Evolutionary conservation across 345 rosid genomes (phyloP), one percentile per base, ranked within the genome.

Genomic region (Rubroshorea leprosula): DNA sequence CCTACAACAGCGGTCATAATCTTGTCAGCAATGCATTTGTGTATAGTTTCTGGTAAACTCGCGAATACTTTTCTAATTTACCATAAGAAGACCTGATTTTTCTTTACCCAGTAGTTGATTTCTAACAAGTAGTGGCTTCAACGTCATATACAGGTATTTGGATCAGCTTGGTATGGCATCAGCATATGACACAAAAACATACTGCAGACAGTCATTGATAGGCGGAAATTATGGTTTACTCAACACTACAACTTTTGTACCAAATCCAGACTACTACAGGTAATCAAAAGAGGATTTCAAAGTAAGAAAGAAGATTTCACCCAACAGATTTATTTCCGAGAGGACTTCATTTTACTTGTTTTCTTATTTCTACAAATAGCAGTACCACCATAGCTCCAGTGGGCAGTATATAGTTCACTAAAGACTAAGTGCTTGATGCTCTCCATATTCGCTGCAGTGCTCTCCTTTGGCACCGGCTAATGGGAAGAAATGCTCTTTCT

Each of bases 181-280:
- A 0, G 49, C 68, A 49, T 78, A 73, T 45, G 87, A 80, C 67
- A 85, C 96, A 23, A 87, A 82, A 77, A 85, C 96, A 16, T 93
- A 87, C 51, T 93, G 99, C 76, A 83, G 96, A 70, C 99, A 93
- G 74, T 61, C 99, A 55, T 62, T 83, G 49, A 75, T 93, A 31
- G 97, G 99, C 1, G 97, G 97, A 54, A 87, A 87, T 60, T 93
- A 93, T 48, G 96, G 99, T 23, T 70, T 89, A 26, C 90, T 89
- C 20, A 73, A 85, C 62, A 83, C 95, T 13, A 68, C 85, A 11
- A 85, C 78, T n/a, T 89, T 87, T 58, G 69, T 69, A 24, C 99
- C 97, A 52, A 87, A 93, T 70, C 99, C 99, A 57, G 97, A 89
- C 73, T 93, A 83, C 74, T 89, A 89, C 85, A 83, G 89, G 90